Evolutionary conservation across 2,329 filamentous ascomycete genomes (phyloP).

Genomic region (Pyricularia grisea): DNA sequence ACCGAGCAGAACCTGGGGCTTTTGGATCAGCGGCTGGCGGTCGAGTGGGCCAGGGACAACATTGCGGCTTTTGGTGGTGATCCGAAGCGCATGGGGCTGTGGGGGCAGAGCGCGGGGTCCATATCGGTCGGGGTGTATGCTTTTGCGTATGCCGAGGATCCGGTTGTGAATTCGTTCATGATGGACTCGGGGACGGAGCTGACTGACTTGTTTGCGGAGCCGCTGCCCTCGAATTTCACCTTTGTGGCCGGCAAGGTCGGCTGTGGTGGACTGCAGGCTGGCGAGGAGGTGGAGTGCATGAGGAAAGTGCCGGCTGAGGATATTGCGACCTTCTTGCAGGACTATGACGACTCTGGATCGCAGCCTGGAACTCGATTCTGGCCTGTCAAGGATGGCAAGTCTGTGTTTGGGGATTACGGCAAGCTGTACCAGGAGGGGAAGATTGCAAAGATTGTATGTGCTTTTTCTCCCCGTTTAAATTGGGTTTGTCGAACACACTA

Average conservation of each 20-base stretch:
- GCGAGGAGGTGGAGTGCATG: conserved; percentile 26
- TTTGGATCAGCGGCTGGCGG: conserved; percentile 37
- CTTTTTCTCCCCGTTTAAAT: background rate
- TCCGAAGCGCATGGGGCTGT: conserved; percentile 35
- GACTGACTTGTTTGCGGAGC: background rate
- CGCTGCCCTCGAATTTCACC: background rate
- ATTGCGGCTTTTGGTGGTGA: conserved; percentile 44
- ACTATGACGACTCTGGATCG: background rate
- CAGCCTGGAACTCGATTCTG: background rate
- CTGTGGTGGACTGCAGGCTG: conserved; percentile 18
- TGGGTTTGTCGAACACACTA: background rate
- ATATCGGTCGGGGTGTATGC: conserved; percentile 6
- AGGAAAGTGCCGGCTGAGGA: conserved; percentile 19
- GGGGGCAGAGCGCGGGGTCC: conserved; percentile 32
- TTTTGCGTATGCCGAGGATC: background rate
- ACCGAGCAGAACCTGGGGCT: conserved; percentile 41
- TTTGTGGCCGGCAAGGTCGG: background rate
- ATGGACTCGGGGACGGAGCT: conserved; percentile 14
- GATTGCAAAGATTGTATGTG: conserved; percentile 11
- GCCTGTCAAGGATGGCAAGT: conserved; percentile 9
- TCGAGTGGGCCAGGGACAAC: conserved; percentile 47
- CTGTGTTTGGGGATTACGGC: conserved; percentile 22
- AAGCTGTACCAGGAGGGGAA: conserved; percentile 14
- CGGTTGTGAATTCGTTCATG: background rate
- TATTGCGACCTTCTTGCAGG: conserved; percentile 14